phyloP scores from a whole-genome alignment of 1,284 basidiomycete species.

The Ustilago hordei region DNA sequence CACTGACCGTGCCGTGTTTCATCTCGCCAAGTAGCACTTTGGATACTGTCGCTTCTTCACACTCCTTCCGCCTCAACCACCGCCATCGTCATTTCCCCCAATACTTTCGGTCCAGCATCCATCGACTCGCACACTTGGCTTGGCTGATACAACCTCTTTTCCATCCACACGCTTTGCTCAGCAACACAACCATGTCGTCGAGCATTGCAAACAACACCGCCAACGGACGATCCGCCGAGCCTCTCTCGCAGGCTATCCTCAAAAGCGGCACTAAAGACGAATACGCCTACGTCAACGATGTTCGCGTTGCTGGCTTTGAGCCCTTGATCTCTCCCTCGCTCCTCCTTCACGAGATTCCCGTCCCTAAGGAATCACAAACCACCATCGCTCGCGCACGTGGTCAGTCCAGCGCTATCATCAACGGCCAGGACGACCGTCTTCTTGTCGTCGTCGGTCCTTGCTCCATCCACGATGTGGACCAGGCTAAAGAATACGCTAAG shows the following conservation, averaged over 20 bases:
- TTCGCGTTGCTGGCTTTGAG: conserved; percentile 67
- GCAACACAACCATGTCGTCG: conserved; percentile 25
- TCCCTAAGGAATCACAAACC: conserved; percentile 48
- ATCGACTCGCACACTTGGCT: background rate
- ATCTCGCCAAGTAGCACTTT: background rate
- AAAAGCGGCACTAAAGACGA: conserved; percentile 30
- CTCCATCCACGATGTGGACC: conserved; percentile 89
- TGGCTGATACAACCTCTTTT: background rate
- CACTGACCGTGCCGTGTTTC: background rate
- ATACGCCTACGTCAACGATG: conserved; percentile 61
- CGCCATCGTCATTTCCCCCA: background rate
- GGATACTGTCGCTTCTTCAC: background rate
- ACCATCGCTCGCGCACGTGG: conserved; percentile 64
- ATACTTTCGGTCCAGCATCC: background rate
- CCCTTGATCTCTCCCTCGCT: conserved; percentile 65
- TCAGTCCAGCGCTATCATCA: conserved; percentile 58
- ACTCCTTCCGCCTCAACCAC: background rate
- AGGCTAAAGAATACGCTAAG: conserved; percentile 89
- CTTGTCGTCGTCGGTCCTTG: conserved; percentile 80
- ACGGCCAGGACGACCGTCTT: conserved; percentile 67
- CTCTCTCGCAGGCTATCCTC: conserved; percentile 41
- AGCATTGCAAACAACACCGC: conserved; percentile 50
- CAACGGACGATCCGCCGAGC: conserved; percentile 47
- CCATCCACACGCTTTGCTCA: background rate
- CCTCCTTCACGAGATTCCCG: conserved; percentile 66